A percentile compares a stretch with the other conserved stretches of the same genome.
phyloP scores from a whole-genome alignment of 257 asterid species.

The Penstemon davidsonii region DNA sequence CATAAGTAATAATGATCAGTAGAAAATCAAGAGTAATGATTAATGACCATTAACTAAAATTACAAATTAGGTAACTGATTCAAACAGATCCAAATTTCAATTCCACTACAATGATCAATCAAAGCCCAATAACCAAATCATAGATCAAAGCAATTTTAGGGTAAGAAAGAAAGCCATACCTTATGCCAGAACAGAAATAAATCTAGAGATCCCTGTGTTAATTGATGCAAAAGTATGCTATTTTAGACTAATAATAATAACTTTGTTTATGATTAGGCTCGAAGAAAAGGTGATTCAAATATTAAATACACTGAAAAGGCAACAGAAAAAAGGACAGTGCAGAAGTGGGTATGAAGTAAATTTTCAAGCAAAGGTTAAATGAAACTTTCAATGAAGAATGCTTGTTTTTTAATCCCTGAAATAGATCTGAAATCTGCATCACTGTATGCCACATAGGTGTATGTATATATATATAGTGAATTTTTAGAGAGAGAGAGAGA shows the following conservation, averaged over 20 bases:
- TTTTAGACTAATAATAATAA: conserved; percentile 11
- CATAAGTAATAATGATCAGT: conserved; percentile 15
- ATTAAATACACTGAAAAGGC: conserved; percentile 30
- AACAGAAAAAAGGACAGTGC: conserved; percentile 11
- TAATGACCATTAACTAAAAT: conserved; percentile 16
- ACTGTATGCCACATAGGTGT: background rate
- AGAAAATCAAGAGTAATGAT: conserved; percentile 6
- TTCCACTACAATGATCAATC: conserved; percentile 28
- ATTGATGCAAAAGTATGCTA: conserved; percentile 14
- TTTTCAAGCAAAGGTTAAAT: conserved; percentile 41
- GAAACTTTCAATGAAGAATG: conserved; percentile 39
- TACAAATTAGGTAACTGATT: conserved; percentile 13
- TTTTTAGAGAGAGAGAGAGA: conserved; percentile 20
- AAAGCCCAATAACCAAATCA: conserved; percentile 23
- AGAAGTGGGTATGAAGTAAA: conserved; percentile 41
- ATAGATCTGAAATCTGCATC: conserved; percentile 44
- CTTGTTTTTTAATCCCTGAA: conserved; percentile 29
- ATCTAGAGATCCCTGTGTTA: conserved; percentile 14
- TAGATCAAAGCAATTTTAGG: background rate
- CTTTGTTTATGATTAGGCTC: conserved; percentile 22
- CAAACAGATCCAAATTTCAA: conserved; percentile 28
- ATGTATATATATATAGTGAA: background rate
- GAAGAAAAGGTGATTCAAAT: conserved; percentile 33
- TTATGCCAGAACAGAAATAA: conserved; percentile 26
- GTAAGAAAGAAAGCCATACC: conserved; percentile 26